These are phyloP conservation scores for Rubroboletus satanas DNA, from an alignment of 768 basidiomycete genomes.

Conservation along the genomic window DNA sequence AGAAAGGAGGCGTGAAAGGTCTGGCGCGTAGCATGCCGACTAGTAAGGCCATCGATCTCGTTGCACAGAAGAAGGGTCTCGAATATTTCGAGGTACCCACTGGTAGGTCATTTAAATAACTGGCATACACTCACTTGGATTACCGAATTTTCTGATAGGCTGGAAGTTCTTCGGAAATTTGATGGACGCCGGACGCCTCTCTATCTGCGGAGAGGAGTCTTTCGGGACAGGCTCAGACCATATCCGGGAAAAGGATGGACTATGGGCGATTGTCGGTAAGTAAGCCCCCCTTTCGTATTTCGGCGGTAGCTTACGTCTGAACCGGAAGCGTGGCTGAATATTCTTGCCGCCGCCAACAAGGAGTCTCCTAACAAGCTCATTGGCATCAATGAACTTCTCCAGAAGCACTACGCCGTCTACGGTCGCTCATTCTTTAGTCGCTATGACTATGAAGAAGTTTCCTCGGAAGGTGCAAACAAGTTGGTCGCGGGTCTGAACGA, in stretches of 20 bases:
- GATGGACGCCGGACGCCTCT: conserved; percentile 97
- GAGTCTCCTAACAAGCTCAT: conserved; percentile 69
- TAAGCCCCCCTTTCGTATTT: conserved; percentile 8
- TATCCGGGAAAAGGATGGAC: conserved; percentile 98
- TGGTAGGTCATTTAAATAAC: conserved; percentile 42
- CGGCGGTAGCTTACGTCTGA: conserved; percentile 2
- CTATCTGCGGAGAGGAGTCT: conserved; percentile 98
- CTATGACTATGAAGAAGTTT: conserved; percentile 98
- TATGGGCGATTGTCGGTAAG: conserved; percentile 95
- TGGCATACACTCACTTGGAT: neutral
- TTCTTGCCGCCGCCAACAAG: conserved; percentile 85
- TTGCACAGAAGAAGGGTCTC: conserved; percentile 89
- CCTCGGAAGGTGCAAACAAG: conserved; percentile 84
- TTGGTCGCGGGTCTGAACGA: conserved; percentile 77
- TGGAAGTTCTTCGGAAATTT: conserved; percentile 99
- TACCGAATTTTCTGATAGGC: conserved; percentile 43
- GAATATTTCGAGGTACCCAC: conserved; percentile 97
- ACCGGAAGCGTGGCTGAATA: conserved; percentile 88
- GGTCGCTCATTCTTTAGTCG: conserved; percentile 98
- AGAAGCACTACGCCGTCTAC: conserved; percentile 85
- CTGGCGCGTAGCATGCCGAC: conserved; percentile 98
- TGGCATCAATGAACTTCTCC: conserved; percentile 88
- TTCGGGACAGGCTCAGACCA: conserved; percentile 99
- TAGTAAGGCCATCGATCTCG: conserved; percentile 92
- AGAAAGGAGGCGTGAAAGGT: conserved; percentile 85